Evolutionary conservation across 768 basidiomycete species (phyloP).

Genomic region (Kwoniella pini): DNA sequence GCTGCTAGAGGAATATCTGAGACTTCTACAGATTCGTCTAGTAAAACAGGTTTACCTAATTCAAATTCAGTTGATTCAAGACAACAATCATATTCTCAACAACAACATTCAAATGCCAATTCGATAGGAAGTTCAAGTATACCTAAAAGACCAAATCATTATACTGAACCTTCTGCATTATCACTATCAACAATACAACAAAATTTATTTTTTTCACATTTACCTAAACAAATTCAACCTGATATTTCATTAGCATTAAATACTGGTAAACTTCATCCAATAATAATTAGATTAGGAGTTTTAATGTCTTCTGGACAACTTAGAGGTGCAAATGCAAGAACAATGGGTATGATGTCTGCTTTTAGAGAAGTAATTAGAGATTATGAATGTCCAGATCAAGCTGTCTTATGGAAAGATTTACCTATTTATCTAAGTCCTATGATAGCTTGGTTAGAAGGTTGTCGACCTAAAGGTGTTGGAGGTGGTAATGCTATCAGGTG

Average conservation of each 20-base stretch:
- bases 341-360: slow-evolving; percentile 84
- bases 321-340: slow-evolving; percentile 90
- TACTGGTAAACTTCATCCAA: slow-evolving; percentile 70
- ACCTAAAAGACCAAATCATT: slow-evolving; percentile 20
- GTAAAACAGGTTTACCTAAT: background rate
- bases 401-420: slow-evolving; percentile 40
- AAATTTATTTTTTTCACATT: slow-evolving; percentile 48
- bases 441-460: slow-evolving; percentile 39
- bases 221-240: slow-evolving; percentile 39
- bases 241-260: slow-evolving; percentile 33
- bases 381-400: slow-evolving; percentile 39
- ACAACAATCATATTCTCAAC: background rate
- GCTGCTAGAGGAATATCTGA: slow-evolving; percentile 34
- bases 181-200: slow-evolving; percentile 24
- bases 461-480: slow-evolving; percentile 53
- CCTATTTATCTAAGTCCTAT: slow-evolving; percentile 43
- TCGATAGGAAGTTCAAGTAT: slow-evolving; percentile 1
- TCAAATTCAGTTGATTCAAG: background rate
- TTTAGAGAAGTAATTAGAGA: slow-evolving; percentile 77
- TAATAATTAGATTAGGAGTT: slow-evolving; percentile 78
- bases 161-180: slow-evolving; percentile 1
- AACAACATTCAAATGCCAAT: background rate
- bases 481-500: slow-evolving; percentile 54
- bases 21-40: background rate
- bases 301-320: slow-evolving; percentile 91